Percentiles rank a stretch among this genome's conserved stretches.
These are phyloP conservation scores for Stenogyne calaminthoides DNA, from an alignment of 305 asterid genomes.

Conservation along the genomic window DNA sequence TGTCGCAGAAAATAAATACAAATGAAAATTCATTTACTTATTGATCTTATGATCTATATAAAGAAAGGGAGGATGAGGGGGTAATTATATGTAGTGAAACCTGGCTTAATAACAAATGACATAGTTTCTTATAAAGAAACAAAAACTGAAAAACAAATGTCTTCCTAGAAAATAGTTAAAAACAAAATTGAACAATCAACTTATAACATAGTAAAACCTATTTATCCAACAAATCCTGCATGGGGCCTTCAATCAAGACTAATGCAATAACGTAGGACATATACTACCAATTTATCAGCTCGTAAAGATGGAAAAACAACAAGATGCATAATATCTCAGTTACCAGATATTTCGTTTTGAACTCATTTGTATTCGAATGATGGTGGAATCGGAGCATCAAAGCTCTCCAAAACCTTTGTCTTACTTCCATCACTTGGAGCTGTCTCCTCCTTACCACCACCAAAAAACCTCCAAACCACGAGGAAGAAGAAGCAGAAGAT, in stretches of 20 bases:
- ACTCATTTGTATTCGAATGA: conserved; percentile 77
- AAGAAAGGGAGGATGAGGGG: background rate
- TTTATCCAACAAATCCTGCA: background rate
- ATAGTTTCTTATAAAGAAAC: background rate
- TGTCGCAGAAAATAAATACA: background rate
- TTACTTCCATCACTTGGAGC: conserved; percentile 60
- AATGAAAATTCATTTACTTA: background rate
- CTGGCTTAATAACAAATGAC: background rate
- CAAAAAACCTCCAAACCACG: conserved; percentile 89
- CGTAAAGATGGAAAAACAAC: conserved; percentile 18
- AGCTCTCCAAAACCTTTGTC: conserved; percentile 91
- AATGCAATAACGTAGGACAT: background rate
- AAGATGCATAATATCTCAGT: conserved; percentile 5
- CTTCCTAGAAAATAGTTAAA: background rate
- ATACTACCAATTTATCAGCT: background rate
- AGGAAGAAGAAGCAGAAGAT: conserved; percentile 43
- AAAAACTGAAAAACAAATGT: background rate
- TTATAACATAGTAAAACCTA: background rate
- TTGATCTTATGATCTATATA: background rate
- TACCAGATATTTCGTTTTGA: conserved; percentile 34
- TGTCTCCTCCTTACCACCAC: conserved; percentile 61
- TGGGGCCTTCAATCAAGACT: background rate
- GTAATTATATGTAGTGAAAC: background rate
- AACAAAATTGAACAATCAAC: background rate
- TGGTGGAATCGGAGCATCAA: conserved; percentile 90